These are phyloP conservation scores for Chaetothyriales sp. DNA, from an alignment of 2,329 filamentous ascomycete genomes.

Conservation along the genomic window DNA sequence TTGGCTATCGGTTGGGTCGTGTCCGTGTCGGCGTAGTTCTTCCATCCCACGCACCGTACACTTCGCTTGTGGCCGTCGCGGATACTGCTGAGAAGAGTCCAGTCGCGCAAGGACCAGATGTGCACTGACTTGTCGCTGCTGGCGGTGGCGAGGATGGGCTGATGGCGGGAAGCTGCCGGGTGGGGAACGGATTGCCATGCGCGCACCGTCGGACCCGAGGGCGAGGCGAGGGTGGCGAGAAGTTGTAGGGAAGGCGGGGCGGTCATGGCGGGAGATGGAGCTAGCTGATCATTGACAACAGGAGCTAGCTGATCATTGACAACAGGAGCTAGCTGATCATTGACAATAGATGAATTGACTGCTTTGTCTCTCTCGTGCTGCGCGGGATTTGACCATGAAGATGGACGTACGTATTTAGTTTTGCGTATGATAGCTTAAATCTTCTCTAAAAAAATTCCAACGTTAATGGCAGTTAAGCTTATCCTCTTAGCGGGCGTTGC, in stretches of 20 bases:
- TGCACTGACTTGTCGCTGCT: constrained; percentile 76
- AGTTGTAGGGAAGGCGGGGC: constrained; percentile 7
- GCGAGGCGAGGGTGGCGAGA: constrained; percentile 8
- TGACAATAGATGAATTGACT: too few relatives aligned
- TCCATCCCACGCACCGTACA: constrained; percentile 79
- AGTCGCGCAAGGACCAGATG: constrained; percentile 73
- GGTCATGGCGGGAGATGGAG: not conserved
- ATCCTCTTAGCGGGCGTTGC: too few relatives aligned
- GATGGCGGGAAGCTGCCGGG: constrained; percentile 41
- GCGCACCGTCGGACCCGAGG: constrained; percentile 32
- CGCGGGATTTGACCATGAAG: too few relatives aligned
- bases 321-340: not conserved
- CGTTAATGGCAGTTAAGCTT: too few relatives aligned
- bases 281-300: not conserved
- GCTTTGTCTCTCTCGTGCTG: too few relatives aligned
- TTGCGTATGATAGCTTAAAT: too few relatives aligned
- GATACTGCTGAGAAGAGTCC: constrained; percentile 64
- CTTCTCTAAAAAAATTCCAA: too few relatives aligned
- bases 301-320: too few relatives aligned
- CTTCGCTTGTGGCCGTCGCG: constrained; percentile 82
- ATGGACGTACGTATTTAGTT: too few relatives aligned
- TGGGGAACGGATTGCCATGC: constrained; percentile 81
- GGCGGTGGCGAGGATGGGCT: constrained; percentile 78
- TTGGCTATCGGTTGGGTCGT: constrained; percentile 4
- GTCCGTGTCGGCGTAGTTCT: constrained; percentile 26